Base-by-base conservation (phyloP, 1,284 basidiomycete genomes). In the Cryptococcus floricola region DNA sequence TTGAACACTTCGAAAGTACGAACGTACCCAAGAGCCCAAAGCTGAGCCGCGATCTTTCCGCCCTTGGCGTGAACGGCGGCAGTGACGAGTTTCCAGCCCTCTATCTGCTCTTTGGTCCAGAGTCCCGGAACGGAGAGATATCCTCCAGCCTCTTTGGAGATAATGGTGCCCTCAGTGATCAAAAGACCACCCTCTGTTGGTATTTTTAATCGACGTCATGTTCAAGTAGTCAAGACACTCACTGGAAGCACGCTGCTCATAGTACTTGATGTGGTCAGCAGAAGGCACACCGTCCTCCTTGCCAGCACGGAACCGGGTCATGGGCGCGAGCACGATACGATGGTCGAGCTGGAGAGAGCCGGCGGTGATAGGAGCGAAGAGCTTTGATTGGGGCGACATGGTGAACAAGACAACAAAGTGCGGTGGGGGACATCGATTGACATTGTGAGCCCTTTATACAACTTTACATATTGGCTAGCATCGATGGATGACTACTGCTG, bases 1-100 rank as follows among this genome's bases (percentile, higher is more conserved):
- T 10, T 8, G 9, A 27, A 27, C 14, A 23, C 14, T n/a, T 12
- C 14, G 19, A 3, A 10, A 34, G 10, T 34, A 50, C 9, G 7
- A 16, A 23, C 37, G 23, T 42, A 52, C 46, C 82, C 82, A 2
- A 80, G 65, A 1, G 80, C 79, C 80, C 80, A 81, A 0, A 82
- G 65, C 59, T 84, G 82, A 3, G 75, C 44, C 64, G 71, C 81
- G 54, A 83, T 79, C 66, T 66, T 76, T 0, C 76, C 78, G 6
- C 70, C 77, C 39, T 80, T 78, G 0, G 65, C 70, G 59, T 83
- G 81, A 2, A 80, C 78, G 3, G 69, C 74, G 43, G 75, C 70
- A 4, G 70, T 73, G 25, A 79, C 63, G 75, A 78, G 56, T 39
- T 66, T 67, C 68, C 68, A 69, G 3, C 14, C 54, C 2, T 51